These are phyloP conservation scores for Suillus decipiens DNA, from an alignment of 768 basidiomycete genomes.

Conservation along the genomic window DNA sequence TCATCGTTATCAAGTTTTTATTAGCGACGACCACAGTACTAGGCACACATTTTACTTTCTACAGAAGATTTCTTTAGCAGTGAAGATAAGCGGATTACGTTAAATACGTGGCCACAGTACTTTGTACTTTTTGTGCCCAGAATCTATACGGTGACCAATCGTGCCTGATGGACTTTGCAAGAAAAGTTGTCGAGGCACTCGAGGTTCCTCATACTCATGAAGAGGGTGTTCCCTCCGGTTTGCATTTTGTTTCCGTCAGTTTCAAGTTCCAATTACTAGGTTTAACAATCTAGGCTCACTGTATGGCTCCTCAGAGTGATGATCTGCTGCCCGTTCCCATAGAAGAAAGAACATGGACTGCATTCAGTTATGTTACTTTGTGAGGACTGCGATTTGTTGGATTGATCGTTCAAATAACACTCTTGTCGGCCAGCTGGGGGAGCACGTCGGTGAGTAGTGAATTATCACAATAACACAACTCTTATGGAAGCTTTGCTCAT, in stretches of 20 bases:
- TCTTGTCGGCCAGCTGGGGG: conserved; percentile 44
- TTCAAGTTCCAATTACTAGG: conserved; percentile 13
- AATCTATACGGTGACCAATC: neutral
- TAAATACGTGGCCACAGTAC: neutral
- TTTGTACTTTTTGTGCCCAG: conserved; percentile 1
- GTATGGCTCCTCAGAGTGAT: conserved; percentile 47
- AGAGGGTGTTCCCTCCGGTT: conserved; percentile 39
- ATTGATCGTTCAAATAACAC: neutral
- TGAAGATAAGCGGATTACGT: conserved; percentile 9
- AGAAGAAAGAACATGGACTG: conserved; percentile 59
- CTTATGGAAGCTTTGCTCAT: neutral
- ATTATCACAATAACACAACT: neutral
- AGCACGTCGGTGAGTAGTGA: conserved; percentile 53
- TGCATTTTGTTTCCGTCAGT: conserved; percentile 52
- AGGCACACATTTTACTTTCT: neutral
- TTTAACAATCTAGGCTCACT: conserved; percentile 7
- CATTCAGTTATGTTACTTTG: conserved; percentile 62
- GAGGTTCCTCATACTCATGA: conserved; percentile 55
- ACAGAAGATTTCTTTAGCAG: neutral
- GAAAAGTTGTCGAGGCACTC: conserved; percentile 26
- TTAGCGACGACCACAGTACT: neutral
- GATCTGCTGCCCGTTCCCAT: conserved; percentile 62
- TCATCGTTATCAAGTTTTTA: conserved; percentile 10
- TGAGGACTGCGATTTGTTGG: conserved; percentile 27
- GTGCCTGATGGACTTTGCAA: conserved; percentile 16